Conservation (phyloP, 1,139 yeast genomes). For the Candida pseudoviswanathii region DNA sequence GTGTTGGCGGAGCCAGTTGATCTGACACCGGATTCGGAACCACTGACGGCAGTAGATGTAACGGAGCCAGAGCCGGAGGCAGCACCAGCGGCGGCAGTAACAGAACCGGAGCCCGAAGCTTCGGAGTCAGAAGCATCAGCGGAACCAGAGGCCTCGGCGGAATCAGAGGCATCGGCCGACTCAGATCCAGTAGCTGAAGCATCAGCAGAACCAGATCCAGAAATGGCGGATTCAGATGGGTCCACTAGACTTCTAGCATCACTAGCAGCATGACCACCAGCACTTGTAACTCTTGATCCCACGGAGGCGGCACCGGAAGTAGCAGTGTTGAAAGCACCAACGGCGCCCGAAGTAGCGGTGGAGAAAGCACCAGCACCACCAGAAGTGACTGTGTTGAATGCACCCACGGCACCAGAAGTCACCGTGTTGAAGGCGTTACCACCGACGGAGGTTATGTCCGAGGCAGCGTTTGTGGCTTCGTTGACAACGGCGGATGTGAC, state of each 20-base stretch:
- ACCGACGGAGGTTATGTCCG: neutral
- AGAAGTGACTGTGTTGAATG: conserved; percentile 6
- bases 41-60: conserved; percentile 1
- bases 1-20: conserved; percentile 1
- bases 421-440: conserved; percentile 2
- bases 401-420: conserved; percentile 7
- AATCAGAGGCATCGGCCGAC: neutral
- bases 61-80: conserved; percentile 1
- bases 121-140: neutral
- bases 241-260: neutral
- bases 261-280: conserved; percentile 1
- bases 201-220: neutral
- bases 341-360: conserved; percentile 6
- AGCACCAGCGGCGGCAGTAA: neutral
- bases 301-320: conserved; percentile 8
- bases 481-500: conserved; percentile 10
- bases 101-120: neutral
- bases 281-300: conserved; percentile 1
- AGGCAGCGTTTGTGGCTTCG: neutral
- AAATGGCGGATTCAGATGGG: neutral
- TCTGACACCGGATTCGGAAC: neutral
- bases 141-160: neutral
- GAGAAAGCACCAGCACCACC: conserved; percentile 6
- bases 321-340: conserved; percentile 6
- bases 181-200: neutral